Evolutionary conservation across 306 rosid species (phyloP), one percentile per base, ranked within the genome.

Genomic region (Canavalia gladiata): DNA sequence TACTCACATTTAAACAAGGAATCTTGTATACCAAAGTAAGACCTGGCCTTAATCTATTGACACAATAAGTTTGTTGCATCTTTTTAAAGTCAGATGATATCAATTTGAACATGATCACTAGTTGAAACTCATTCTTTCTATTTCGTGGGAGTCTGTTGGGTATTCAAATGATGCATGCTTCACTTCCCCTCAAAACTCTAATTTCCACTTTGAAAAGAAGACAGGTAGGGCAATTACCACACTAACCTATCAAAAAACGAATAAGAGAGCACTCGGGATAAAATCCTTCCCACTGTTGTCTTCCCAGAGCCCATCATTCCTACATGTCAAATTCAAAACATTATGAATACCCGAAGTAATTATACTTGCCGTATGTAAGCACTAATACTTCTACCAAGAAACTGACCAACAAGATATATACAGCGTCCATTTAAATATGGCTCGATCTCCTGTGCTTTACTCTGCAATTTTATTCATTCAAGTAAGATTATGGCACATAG

Each of bases 231-330:
- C 55, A 72, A 77, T 52, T 59, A 34, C 41, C 55, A 57, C 47
- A 81, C 91, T 57, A 31, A 79, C 98, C 98, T 68, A 71, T 94
- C 98, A 49, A 55, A 73, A 84, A 92, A 92, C 18, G 94, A 80
- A 81, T 94, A 94, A 81, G 74, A 72, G 66, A 94, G 92, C 76
- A 80, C 92, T 58, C 86, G 80, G 0, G 97, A 82, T 87, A 94
- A 58, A 84, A 90, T 77, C 85, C 85, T 92, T 71, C 98, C 97
- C 18, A 94, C 90, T 7, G 98, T 94, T 28, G 98, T 92, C 88
- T 94, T 94, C 46, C 98, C 98, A 41, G 98, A 94, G 45, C 97
- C 98, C 98, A 92, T 94, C 97, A 94, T 94, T 76, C 98, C 98
- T 94, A 87, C 82, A 81, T 82, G 57, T 77, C 59, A 74, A 62